Evolutionary conservation across 2,329 filamentous ascomycete genomes (phyloP), one percentile per base, ranked within the genome.

Genomic region (Penicillium sp.): DNA sequence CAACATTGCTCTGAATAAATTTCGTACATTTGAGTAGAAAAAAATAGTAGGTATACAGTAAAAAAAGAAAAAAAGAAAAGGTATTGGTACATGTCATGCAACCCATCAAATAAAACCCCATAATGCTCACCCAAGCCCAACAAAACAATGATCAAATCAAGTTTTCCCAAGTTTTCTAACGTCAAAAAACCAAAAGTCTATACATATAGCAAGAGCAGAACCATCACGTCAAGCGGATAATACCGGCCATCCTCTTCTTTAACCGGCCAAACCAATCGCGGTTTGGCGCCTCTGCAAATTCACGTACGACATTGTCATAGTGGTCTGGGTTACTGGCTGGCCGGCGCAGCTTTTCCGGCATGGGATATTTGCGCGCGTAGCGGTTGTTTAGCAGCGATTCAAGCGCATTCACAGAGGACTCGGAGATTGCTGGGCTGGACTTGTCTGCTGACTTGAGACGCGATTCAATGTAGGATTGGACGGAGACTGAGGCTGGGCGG

Each of bases 311-410:
- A 56, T 78, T 73, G 53, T 78, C 76, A 63, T 84, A 85, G 63
- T 84, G 76, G 3, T 74, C 73, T 9, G 80, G 79, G 47, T 78
- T 77, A 59, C 78, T 82, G 4, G 71, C 72, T 1, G 82, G 82
- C 55, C 74, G 72, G 59, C 83, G 75, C 61, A 83, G 63, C 17
- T 68, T 71, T 19, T 74, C 65, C 1, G 80, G 70, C 2, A 82
- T 59, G 2, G 80, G 80, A 58, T 79, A 83, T 64, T 77, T 65
- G 36, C 78, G 81, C 44, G 70, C 73, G 63, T 84, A 86, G 46
- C 81, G 73, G 65, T 87, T 78, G 61, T 85, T 82, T 3, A 87
- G 73, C n/a, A 87, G 72, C 2, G 81, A 78, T 59, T 82, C 84
- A 1, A 87, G 77, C 5, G 82, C 83, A 62, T 85, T 86, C 51